phyloP scores from a whole-genome alignment of 495 filamentous ascomycete species.

The Xanthoparmelia taractica region DNA sequence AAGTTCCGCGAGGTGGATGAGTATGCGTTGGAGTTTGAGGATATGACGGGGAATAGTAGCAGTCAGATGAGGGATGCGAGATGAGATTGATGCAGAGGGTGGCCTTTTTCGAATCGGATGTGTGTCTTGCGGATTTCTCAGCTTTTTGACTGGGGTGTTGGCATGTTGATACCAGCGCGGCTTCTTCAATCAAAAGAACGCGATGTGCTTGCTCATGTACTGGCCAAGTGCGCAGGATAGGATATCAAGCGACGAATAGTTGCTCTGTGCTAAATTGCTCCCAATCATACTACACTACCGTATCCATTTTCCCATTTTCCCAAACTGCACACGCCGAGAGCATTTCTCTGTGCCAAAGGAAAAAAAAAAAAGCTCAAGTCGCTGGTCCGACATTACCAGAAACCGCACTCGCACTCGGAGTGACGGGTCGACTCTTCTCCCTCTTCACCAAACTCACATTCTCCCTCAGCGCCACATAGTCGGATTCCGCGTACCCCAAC shows the following conservation, averaged over 20 bases:
- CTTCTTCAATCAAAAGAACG: too few species aligned
- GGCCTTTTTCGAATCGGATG: too few species aligned
- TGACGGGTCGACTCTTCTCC: slow-evolving; percentile 36
- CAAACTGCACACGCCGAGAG: not conserved
- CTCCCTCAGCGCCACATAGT: slow-evolving; percentile 86
- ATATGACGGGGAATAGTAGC: slow-evolving; percentile 34
- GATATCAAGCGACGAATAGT: not conserved
- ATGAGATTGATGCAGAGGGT: slow-evolving; percentile 11
- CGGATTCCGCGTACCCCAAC: slow-evolving; percentile 85
- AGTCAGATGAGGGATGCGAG: slow-evolving; percentile 33
- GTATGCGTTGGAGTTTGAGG: slow-evolving; percentile 58
- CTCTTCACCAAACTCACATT: slow-evolving; percentile 68
- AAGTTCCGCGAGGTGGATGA: slow-evolving; percentile 56
- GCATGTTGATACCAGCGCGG: too few species aligned
- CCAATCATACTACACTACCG: not conserved
- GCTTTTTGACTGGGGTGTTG: too few species aligned
- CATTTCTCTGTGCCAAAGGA: not conserved
- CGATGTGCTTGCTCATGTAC: not conserved
- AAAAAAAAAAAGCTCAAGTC: too few species aligned
- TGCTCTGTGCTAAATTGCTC: not conserved
- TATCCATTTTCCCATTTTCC: not conserved
- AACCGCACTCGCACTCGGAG: slow-evolving; percentile 28
- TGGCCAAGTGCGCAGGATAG: not conserved
- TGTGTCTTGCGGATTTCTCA: too few species aligned
- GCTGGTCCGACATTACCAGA: not conserved